Conservation (phyloP, 106 monocot species). For the Acorus calamus region DNA sequence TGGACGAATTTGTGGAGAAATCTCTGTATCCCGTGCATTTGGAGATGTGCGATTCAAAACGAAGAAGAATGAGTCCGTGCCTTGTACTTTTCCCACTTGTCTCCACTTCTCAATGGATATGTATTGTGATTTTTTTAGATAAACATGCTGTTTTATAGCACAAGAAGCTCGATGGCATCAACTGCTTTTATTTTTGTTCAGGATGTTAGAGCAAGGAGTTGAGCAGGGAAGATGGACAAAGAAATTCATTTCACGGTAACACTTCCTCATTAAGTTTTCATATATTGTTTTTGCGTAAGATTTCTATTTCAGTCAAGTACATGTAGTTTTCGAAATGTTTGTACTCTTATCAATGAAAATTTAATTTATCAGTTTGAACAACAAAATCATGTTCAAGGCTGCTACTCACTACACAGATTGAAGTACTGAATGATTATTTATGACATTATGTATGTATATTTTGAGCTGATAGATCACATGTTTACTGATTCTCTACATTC, state of each 20-base stretch:
- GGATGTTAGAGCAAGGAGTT: slow-evolving; percentile 79
- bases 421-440: no score
- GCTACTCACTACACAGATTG: no score
- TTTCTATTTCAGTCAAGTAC: neutral
- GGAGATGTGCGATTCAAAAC: slow-evolving; percentile 85
- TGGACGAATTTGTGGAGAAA: slow-evolving; percentile 94
- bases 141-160: neutral
- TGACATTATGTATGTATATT: neutral
- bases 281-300: neutral
- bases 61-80: slow-evolving; percentile 87
- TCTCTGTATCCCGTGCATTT: slow-evolving; percentile 95
- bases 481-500: no score
- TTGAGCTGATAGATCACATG: neutral
- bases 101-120: neutral
- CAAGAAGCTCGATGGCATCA: no score
- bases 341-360: no score
- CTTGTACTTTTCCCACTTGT: slow-evolving; percentile 28
- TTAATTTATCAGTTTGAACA: no score
- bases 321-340: no score
- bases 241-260: slow-evolving; percentile 81
- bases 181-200: slow-evolving; percentile 15
- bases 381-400: no score
- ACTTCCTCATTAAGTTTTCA: neutral
- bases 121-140: neutral
- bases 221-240: slow-evolving; percentile 75